Percentiles rank a stretch among this genome's conserved stretches.
Evolutionary conservation across 2,329 filamentous ascomycete species (phyloP).

Genomic region (Aspergillus udagawae): DNA sequence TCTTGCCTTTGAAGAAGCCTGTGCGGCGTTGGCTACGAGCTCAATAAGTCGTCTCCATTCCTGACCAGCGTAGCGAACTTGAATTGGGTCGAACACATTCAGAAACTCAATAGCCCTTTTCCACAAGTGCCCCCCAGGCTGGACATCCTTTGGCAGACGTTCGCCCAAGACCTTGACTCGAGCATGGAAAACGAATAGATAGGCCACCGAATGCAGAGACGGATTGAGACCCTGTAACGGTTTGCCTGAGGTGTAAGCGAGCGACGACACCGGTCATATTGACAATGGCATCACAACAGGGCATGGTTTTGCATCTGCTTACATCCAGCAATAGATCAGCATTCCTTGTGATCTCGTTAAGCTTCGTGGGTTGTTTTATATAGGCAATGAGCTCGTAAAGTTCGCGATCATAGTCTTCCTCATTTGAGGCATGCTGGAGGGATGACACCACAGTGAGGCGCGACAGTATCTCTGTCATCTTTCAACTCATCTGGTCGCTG

Average conservation of each 20-base stretch:
- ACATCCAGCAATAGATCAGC: slow-evolving; percentile 35
- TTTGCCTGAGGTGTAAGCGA: slow-evolving; percentile 4
- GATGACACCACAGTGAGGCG: slow-evolving; percentile 39
- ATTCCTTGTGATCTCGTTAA: slow-evolving; percentile 25
- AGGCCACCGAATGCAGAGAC: slow-evolving; percentile 55
- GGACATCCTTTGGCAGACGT: slow-evolving; percentile 36
- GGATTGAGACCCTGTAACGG: slow-evolving; percentile 48
- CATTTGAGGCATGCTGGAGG: slow-evolving; percentile 29
- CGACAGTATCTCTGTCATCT: slow-evolving; percentile 30
- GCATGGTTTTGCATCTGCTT: slow-evolving; percentile 11
- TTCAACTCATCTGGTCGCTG: not conserved
- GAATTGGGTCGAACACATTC: slow-evolving; percentile 48
- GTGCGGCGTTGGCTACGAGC: slow-evolving; percentile 26
- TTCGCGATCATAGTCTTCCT: slow-evolving; percentile 41
- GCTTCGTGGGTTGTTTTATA: slow-evolving; percentile 33
- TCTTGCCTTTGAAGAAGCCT: slow-evolving; percentile 33
- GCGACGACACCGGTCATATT: not conserved
- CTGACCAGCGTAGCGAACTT: slow-evolving; percentile 42
- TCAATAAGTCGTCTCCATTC: slow-evolving; percentile 37
- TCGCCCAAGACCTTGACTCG: slow-evolving; percentile 41
- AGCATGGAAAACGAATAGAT: slow-evolving; percentile 52
- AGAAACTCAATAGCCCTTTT: slow-evolving; percentile 48
- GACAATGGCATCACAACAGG: not conserved
- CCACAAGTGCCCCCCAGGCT: slow-evolving; percentile 48
- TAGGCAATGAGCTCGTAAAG: slow-evolving; percentile 37